Base-by-base conservation (phyloP, 495 filamentous ascomycete genomes). In the Neurospora sp. region DNA sequence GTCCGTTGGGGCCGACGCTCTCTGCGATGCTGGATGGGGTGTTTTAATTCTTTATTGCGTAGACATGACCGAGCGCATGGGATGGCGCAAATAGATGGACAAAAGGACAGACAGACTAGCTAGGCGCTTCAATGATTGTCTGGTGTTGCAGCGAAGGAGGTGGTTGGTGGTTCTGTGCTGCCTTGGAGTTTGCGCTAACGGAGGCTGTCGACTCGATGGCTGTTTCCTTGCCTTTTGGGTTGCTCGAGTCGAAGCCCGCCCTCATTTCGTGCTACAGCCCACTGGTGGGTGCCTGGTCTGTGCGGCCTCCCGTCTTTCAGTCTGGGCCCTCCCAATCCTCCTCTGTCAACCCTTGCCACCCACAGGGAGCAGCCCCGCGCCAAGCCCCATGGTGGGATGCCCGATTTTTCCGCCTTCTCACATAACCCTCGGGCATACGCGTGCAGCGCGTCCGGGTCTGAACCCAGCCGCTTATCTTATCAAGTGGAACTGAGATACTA, bases 51-150 rank as follows among this genome's bases (percentile, higher is more conserved):
- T 65, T 35, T 65, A 65, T 65, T 18, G 73, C 69, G 72, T 71
- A 70, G 42, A 75, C 78, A 79, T 79, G 73, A 73, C 78, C 74
- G 48, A 71, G 76, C 74, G 74, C 71, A 69, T 22, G 37, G 42
- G 42, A 20, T 70, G 46, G 74, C 74, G 71, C 71, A 73, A 40
- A 65, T 10, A 20, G 44, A 59, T 27, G 53, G 53, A 65, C 6
- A 18, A 35, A 65, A 65, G 27, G 14, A 35, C 53, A 65, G 53
- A 65, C 53, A 65, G 53, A 0, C 6, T 7, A 16, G 53, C 22
- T 65, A 35, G 53, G 53, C 27, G 53, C 53, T 65, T 65, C 53
- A 65, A 65, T 65, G 53, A 35, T 65, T 65, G 53, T 65, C 53
- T 65, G 27, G 53, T 65, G 27, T 65, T 65, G 53, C 53, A 65